Percentiles rank a stretch among this genome's conserved stretches.
Conservation (phyloP, 2,329 filamentous ascomycete species). For the Helminthosporium solani region DNA sequence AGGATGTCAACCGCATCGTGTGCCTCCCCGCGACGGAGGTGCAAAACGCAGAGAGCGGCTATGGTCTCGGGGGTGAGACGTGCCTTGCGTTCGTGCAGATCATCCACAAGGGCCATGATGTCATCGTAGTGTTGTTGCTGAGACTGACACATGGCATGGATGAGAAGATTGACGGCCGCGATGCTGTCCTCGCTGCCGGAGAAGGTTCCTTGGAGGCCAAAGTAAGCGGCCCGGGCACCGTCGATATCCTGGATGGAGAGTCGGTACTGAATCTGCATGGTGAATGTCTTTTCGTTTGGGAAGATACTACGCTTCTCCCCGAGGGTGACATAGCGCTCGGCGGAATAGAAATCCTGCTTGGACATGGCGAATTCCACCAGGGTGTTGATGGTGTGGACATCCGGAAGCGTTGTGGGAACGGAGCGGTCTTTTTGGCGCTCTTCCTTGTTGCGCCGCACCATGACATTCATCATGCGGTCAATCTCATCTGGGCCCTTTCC, state of each 20-base stretch:
- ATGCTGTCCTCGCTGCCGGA: conserved; percentile 61
- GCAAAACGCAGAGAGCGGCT: conserved; percentile 68
- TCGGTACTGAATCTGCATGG: conserved; percentile 74
- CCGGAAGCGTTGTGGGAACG: conserved; percentile 50
- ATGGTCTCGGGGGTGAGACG: conserved; percentile 74
- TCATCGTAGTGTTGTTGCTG: conserved; percentile 65
- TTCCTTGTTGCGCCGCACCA: conserved; percentile 55
- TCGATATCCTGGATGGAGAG: conserved; percentile 71
- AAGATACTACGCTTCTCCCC: conserved; percentile 64
- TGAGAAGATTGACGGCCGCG: conserved; percentile 67
- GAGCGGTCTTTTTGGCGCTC: conserved; percentile 40
- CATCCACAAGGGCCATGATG: conserved; percentile 71
- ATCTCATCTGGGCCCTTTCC: conserved; percentile 72
- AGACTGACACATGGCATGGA: conserved; percentile 65
- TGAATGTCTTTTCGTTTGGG: conserved; percentile 68
- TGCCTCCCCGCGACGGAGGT: conserved; percentile 73
- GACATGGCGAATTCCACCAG: conserved; percentile 72
- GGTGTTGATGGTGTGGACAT: conserved; percentile 72
- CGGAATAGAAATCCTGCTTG: conserved; percentile 68
- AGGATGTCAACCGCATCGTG: conserved; percentile 81
- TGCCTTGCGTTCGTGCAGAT: conserved; percentile 68
- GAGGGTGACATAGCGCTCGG: conserved; percentile 70
- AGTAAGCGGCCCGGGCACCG: conserved; percentile 67
- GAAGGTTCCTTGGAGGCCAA: conserved; percentile 59
- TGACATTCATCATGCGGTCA: conserved; percentile 68